Conservation (phyloP, 768 basidiomycete genomes). For the Boletus speciosus region DNA sequence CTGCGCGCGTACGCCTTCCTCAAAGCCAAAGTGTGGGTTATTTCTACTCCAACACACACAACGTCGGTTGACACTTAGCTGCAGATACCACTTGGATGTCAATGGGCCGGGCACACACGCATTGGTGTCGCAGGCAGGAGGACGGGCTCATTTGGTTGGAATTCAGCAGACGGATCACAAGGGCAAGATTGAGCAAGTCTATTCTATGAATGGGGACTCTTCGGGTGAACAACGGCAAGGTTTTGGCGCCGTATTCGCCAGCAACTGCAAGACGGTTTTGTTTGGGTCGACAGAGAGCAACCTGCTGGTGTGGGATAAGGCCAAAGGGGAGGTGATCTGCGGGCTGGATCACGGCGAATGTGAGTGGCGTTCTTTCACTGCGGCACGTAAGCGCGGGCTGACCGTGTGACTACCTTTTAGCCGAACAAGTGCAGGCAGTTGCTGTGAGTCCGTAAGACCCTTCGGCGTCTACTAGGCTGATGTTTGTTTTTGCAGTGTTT, state of each 20-base stretch:
- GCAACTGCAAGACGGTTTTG: conserved; percentile 49
- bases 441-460: conserved; percentile 27
- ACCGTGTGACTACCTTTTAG: conserved; percentile 15
- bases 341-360: conserved; percentile 61
- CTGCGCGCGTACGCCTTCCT: conserved; percentile 58
- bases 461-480: conserved; percentile 24
- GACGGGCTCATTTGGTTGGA: conserved; percentile 48
- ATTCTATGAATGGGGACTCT: conserved; percentile 38
- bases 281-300: conserved; percentile 55
- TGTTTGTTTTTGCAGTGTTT: conserved; percentile 36
- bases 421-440: conserved; percentile 32
- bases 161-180: conserved; percentile 48
- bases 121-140: conserved; percentile 50
- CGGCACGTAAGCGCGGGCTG: conserved; percentile 1
- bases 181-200: conserved; percentile 52
- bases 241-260: conserved; percentile 54
- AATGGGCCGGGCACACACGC: conserved; percentile 47
- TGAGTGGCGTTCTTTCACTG: conserved; percentile 27
- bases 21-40: conserved; percentile 53
- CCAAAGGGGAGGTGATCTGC: conserved; percentile 50
- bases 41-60: not conserved
- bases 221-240: conserved; percentile 29
- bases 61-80: conserved; percentile 9
- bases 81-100: conserved; percentile 54
- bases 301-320: conserved; percentile 61